Evolutionary conservation across 305 asterid genomes (phyloP), one percentile per base, ranked within the genome.

Genomic region (Solanum hybrid): DNA sequence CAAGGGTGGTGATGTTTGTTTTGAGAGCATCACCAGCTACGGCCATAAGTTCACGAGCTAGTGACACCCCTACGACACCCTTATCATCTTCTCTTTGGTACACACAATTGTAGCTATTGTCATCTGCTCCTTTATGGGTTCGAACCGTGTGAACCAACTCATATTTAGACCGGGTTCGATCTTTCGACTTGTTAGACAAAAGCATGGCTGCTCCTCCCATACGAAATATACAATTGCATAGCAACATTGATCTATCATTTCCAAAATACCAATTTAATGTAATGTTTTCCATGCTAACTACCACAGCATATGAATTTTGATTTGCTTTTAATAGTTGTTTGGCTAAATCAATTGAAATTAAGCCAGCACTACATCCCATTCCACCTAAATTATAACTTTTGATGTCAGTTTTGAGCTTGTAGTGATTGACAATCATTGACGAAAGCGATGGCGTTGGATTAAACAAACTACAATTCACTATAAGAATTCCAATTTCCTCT

Each of bases 361-460:
- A 92, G 19, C 98, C 98, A 1, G 97, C 98, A 75, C 97, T 93
- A 92, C 98, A 95, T 0, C 96, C 97, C 98, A 95, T 95, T 5
- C 98, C 98, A 2, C 96, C 97, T 2, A 95, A 96, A 29, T 95
- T 95, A 87, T 89, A 94, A 92, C 96, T 95, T 85, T 91, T 91
- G 89, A 93, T 91, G 51, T 95, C 95, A 0, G 95, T 88, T 31
- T 96, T 79, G 29, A 95, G 96, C 93, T 92, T 94, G 95, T 93
- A 95, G 26, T 92, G 96, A 92, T 95, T 95, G 27, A 95, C 96
- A 26, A 95, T 93, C 97, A 95, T 94, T 93, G 98, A 91, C 6
- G 97, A 94, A 26, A 95, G 93, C 0, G 98, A 95, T 0, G 98
- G 97, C 15, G 98, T 95, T 10, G 98, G 98, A 88, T 94, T 93